Base-by-base conservation (phyloP, 2,329 filamentous ascomycete species). In the Grosmannia penicillata region DNA sequence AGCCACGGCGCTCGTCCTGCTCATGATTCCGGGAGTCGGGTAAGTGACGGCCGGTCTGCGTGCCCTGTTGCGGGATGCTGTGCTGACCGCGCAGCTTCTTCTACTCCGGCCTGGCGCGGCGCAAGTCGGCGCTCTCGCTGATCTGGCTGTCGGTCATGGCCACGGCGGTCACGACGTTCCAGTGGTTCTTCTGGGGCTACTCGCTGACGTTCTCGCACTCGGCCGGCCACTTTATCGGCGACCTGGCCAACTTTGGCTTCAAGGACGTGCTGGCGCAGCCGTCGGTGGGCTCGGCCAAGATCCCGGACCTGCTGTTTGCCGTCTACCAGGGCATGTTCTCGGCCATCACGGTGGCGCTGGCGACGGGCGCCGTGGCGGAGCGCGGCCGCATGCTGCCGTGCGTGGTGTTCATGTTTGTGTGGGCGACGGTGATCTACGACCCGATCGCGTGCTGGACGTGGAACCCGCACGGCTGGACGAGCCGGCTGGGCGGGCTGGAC, bases 151-250 rank as follows among this genome's bases (percentile, higher is more conserved):
- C 83, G 4, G 68, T 93, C 53, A 93, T 93, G 82, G 74, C 84
- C 17, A 75, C 78, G 1, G 85, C 79, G 11, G 79, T 93, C 36
- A 78, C 84, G 26, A 80, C 77, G 21, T 93, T 93, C 59, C 85
- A 93, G 57, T 94, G 86, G 86, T 93, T 93, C 65, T 85, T 91
- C 66, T 91, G 83, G 83, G 83, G 83, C 29, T 91, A 84, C 56
- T 86, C 81, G 5, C 61, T 91, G 10, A 75, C 82, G 34, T 91
- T 87, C 56, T 91, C 83, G 14, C 83, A 89, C 58, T 68, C 70
- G 3, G 80, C 81, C 21, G 77, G 78, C 33, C 71, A 65, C 30
- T 93, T 75, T 56, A 82, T 93, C 45, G 85, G 85, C 42, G 69
- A 86, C 50, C 64, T 93, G 21, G 61, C 72, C 47, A 89, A 93